A percentile compares a stretch with the other conserved stretches of the same genome.
phyloP scores from a whole-genome alignment of 768 basidiomycete species.

The Obba rivulosa region DNA sequence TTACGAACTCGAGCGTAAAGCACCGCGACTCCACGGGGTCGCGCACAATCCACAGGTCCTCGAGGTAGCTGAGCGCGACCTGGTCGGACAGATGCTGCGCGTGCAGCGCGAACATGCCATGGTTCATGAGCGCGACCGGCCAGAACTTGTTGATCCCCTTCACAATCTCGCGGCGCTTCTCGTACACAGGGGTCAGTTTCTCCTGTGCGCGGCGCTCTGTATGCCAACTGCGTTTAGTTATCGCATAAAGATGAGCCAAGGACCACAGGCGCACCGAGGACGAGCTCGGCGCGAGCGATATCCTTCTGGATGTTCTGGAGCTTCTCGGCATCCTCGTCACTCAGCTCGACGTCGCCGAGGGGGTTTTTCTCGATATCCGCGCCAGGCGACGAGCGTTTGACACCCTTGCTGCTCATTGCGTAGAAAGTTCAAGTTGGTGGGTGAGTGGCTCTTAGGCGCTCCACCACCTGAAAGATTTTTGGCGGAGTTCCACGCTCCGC shows the following conservation, averaged over 20 bases:
- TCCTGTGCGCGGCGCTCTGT: constrained; percentile 62
- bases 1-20: constrained; percentile 85
- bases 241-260: constrained; percentile 3
- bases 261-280: constrained; percentile 50
- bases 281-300: constrained; percentile 63
- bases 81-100: constrained; percentile 73
- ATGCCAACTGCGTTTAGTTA: constrained; percentile 3
- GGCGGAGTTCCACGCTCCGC: constrained; percentile 14
- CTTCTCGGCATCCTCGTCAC: constrained; percentile 67
- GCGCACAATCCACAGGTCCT: constrained; percentile 80
- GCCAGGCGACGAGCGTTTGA: constrained; percentile 77
- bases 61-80: constrained; percentile 75
- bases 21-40: constrained; percentile 71
- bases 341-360: constrained; percentile 60
- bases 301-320: constrained; percentile 63
- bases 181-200: constrained; percentile 55
- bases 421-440: not conserved
- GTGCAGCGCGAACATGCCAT: constrained; percentile 55
- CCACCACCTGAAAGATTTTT: constrained; percentile 6
- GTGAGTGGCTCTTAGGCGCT: constrained; percentile 6
- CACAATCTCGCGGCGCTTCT: constrained; percentile 61
- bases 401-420: constrained; percentile 23
- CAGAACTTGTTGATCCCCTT: constrained; percentile 76
- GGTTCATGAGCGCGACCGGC: constrained; percentile 80
- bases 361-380: constrained; percentile 67